A percentile compares a stretch with the other conserved stretches of the same genome.
These are phyloP conservation scores for Aspergillus tubingensis DNA, from an alignment of 2,329 filamentous ascomycete genomes.

Conservation along the genomic window DNA sequence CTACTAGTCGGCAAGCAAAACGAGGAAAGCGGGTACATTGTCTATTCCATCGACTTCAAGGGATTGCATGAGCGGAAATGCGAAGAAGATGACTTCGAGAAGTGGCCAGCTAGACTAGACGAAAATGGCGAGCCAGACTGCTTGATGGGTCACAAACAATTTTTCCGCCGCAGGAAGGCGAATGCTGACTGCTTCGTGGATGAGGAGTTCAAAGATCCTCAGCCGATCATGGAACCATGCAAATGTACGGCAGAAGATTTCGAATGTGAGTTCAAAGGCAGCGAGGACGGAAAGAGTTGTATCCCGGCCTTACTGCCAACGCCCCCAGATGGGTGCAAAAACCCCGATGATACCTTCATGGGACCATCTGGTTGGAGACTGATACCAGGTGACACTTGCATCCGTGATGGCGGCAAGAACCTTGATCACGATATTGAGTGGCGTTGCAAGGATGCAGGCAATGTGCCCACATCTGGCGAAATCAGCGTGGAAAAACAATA, in stretches of 20 bases:
- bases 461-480: conserved; percentile 62
- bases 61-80: conserved; percentile 80
- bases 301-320: conserved; percentile 62
- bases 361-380: conserved; percentile 89
- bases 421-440: conserved; percentile 74
- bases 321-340: conserved; percentile 74
- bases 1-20: conserved; percentile 68
- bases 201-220: conserved; percentile 77
- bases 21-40: conserved; percentile 54
- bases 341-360: conserved; percentile 71
- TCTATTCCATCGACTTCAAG: conserved; percentile 81
- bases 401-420: conserved; percentile 60
- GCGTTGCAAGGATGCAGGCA: conserved; percentile 68
- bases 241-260: conserved; percentile 83
- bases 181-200: conserved; percentile 87
- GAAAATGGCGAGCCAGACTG: conserved; percentile 79
- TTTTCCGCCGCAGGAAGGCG: conserved; percentile 80
- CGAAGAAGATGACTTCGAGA: conserved; percentile 69
- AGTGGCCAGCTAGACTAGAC: conserved; percentile 83
- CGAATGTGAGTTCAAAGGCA: conserved; percentile 89
- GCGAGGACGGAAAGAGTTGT: conserved; percentile 69
- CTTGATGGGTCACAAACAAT: conserved; percentile 94
- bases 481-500: conserved; percentile 61
- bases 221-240: conserved; percentile 71
- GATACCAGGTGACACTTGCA: conserved; percentile 81